Evolutionary conservation across 805 yeast species (phyloP).

Genomic region (Kluyveromyces nonfermentans): DNA sequence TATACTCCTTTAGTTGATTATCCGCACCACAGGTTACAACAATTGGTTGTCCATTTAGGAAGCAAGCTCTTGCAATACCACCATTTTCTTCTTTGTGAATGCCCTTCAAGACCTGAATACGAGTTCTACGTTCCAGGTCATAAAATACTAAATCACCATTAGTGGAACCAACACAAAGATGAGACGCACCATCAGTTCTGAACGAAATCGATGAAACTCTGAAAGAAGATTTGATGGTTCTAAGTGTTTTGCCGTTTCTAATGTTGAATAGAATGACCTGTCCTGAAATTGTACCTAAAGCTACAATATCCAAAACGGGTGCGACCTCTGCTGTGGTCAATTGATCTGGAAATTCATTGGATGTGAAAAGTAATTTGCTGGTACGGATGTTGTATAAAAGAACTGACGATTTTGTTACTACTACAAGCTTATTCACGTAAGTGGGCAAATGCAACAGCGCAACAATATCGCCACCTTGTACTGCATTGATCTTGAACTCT

Average conservation of each 20-base stretch:
- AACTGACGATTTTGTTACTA: constrained; percentile 62
- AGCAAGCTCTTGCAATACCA: constrained; percentile 65
- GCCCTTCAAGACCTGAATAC: constrained; percentile 65
- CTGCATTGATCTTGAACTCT: constrained; percentile 43
- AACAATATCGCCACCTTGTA: constrained; percentile 59
- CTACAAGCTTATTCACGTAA: constrained; percentile 77
- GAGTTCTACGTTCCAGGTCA: constrained; percentile 60
- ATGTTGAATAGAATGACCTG: constrained; percentile 57
- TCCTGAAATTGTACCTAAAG: constrained; percentile 67
- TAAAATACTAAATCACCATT: constrained; percentile 82
- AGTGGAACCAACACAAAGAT: constrained; percentile 67
- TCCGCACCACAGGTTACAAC: constrained; percentile 86
- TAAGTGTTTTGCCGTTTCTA: constrained; percentile 49
- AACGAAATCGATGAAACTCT: constrained; percentile 59
- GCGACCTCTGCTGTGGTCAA: constrained; percentile 70
- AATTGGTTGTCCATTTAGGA: constrained; percentile 86
- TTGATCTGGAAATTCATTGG: constrained; percentile 43
- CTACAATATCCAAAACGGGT: constrained; percentile 79
- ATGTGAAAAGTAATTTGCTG: constrained; percentile 56
- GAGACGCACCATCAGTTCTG: constrained; percentile 84
- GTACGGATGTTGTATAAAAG: constrained; percentile 67
- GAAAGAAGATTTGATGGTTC: constrained; percentile 37
- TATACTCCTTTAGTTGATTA: constrained; percentile 79
- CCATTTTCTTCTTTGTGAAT: constrained; percentile 69
- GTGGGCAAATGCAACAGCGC: constrained; percentile 69